A percentile compares a stretch with the other conserved stretches of the same genome.
Conservation (phyloP, 1,284 basidiomycete genomes). For the Cutaneotrichosporon curvatum region DNA sequence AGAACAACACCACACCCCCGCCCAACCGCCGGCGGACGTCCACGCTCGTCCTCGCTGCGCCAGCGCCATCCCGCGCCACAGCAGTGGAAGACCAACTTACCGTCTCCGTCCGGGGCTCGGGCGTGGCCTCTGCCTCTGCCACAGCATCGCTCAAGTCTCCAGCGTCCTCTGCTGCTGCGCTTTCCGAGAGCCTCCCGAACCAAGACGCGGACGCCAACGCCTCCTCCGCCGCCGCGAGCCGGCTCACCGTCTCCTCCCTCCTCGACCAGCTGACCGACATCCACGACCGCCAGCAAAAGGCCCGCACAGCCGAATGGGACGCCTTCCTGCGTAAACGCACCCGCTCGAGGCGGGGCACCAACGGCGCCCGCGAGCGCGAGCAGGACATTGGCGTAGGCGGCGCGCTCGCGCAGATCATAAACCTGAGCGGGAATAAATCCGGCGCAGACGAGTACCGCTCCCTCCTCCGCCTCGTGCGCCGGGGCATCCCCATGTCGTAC, state of each 20-base stretch:
- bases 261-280: conserved; percentile 75
- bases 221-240: conserved; percentile 29
- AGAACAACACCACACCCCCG: background rate
- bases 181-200: conserved; percentile 10
- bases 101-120: conserved; percentile 35
- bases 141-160: background rate
- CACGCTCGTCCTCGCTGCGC: conserved; percentile 31
- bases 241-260: conserved; percentile 66
- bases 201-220: background rate
- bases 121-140: conserved; percentile 17
- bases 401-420: conserved; percentile 10
- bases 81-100: conserved; percentile 39
- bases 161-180: conserved; percentile 15
- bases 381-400: conserved; percentile 17
- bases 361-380: background rate
- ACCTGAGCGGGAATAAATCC: conserved; percentile 52
- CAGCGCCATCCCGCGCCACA: conserved; percentile 43
- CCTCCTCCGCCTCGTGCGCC: conserved; percentile 69
- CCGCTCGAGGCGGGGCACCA: conserved; percentile 15
- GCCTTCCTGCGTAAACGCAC: conserved; percentile 58
- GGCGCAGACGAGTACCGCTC: conserved; percentile 67
- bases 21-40: background rate
- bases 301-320: conserved; percentile 78
- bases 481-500: conserved; percentile 81
- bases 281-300: conserved; percentile 72